Percentiles rank a stretch among this genome's conserved stretches.
phyloP scores from a whole-genome alignment of 257 asterid genomes.

The Nicotiana knightiana region DNA sequence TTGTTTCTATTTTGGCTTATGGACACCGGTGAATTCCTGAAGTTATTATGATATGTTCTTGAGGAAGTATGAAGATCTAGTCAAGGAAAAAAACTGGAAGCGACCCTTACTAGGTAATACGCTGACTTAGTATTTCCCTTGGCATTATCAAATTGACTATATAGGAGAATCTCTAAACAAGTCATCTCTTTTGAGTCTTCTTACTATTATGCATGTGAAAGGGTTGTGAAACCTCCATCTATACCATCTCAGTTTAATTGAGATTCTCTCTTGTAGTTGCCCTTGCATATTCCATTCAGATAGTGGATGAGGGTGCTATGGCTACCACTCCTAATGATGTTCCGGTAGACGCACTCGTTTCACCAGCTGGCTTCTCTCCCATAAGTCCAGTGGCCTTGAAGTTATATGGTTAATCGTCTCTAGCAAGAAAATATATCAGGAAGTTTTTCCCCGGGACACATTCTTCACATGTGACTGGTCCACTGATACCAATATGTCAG shows the following conservation, averaged over 20 bases:
- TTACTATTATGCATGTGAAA: background rate
- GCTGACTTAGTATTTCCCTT: background rate
- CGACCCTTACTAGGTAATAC: background rate
- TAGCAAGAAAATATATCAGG: no score
- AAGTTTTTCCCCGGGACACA: no score
- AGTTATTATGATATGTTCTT: conserved; percentile 14
- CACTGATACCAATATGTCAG: no score
- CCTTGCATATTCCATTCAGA: conserved; percentile 4
- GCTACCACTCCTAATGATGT: conserved; percentile 3
- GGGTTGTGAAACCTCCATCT: background rate
- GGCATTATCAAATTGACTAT: background rate
- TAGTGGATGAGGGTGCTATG: conserved; percentile 8
- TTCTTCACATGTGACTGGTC: no score
- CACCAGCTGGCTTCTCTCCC: background rate
- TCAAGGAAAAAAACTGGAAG: conserved; percentile 9
- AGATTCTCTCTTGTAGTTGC: background rate
- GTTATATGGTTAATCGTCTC: background rate
- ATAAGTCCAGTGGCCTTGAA: background rate
- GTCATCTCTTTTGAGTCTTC: background rate
- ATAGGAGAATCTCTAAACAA: background rate
- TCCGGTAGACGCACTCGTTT: background rate
- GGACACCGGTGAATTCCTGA: background rate
- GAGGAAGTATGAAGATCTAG: conserved; percentile 5
- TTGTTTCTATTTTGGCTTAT: background rate
- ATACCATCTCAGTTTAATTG: background rate